phyloP scores from a whole-genome alignment of 805 yeast species.

The Candida suzukii region DNA sequence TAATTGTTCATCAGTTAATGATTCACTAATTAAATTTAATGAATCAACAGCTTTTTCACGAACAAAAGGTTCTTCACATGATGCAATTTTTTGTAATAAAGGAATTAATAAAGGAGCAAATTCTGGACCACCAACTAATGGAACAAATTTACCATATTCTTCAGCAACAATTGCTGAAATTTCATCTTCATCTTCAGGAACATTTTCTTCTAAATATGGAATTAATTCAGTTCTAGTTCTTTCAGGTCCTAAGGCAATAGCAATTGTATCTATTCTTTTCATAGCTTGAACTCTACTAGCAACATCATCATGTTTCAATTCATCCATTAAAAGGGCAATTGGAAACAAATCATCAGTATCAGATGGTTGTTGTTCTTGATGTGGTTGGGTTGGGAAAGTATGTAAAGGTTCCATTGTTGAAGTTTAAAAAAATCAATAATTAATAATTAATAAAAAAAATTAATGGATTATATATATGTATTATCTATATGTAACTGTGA shows the following conservation, averaged over 20 bases:
- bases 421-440: too few relatives aligned
- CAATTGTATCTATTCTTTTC: constrained; percentile 90
- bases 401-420: constrained; percentile 8
- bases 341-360: constrained; percentile 70
- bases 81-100: constrained; percentile 75
- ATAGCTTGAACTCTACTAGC: constrained; percentile 90
- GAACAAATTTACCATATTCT: constrained; percentile 81
- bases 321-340: constrained; percentile 93
- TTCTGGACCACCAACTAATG: constrained; percentile 78
- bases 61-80: constrained; percentile 94
- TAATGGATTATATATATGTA: too few relatives aligned
- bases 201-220: constrained; percentile 84
- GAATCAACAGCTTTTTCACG: constrained; percentile 92
- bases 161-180: constrained; percentile 90
- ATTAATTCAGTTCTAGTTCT: constrained; percentile 83
- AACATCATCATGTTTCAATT: constrained; percentile 88
- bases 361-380: too few relatives aligned
- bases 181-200: constrained; percentile 97
- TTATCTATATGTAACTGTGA: too few relatives aligned
- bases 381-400: neutral
- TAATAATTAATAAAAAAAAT: too few relatives aligned
- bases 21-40: constrained; percentile 60
- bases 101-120: constrained; percentile 54
- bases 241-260: constrained; percentile 90
- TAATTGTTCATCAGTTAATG: constrained; percentile 57